phyloP scores from a whole-genome alignment of 495 filamentous ascomycete species.

The Amphirosellinia nigrospora region DNA sequence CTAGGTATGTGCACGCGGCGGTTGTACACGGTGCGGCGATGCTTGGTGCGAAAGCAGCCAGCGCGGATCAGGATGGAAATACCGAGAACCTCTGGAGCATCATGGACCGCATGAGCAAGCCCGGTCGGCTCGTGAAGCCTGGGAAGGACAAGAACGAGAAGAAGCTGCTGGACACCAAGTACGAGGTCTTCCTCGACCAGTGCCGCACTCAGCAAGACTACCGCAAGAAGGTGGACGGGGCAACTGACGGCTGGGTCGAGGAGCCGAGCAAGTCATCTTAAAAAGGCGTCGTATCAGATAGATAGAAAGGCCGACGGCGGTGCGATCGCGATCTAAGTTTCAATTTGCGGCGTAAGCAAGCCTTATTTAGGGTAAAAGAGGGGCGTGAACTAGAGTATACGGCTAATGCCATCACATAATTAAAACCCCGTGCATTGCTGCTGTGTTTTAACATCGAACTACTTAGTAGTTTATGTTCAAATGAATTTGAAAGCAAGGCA shows the following conservation, averaged over 20 bases:
- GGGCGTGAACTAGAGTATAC: slow-evolving; percentile 1
- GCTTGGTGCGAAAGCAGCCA: slow-evolving; percentile 94
- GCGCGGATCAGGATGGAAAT: slow-evolving; percentile 71
- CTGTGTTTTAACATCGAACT: background rate
- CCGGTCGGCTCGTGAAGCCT: slow-evolving; percentile 81
- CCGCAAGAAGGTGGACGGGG: slow-evolving; percentile 69
- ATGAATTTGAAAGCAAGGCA: background rate
- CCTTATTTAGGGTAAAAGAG: background rate
- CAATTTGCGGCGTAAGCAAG: background rate
- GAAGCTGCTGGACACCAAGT: slow-evolving; percentile 83
- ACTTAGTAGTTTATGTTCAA: background rate
- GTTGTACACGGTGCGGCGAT: slow-evolving; percentile 97
- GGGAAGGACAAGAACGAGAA: slow-evolving; percentile 72
- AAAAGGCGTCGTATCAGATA: slow-evolving; percentile 7
- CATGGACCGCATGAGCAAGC: slow-evolving; percentile 97
- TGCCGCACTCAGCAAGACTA: slow-evolving; percentile 77
- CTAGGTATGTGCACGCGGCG: slow-evolving; percentile 91
- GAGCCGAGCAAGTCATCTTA: slow-evolving; percentile 26
- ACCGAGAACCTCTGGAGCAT: slow-evolving; percentile 91
- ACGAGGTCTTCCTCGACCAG: slow-evolving; percentile 81
- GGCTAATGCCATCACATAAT: slow-evolving; percentile 7
- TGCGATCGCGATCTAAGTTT: background rate
- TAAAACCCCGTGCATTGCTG: background rate
- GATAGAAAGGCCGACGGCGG: background rate
- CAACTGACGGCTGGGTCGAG: slow-evolving; percentile 57